phyloP scores from a whole-genome alignment of 2,329 filamentous ascomycete genomes.

The Leptographium flavum region DNA sequence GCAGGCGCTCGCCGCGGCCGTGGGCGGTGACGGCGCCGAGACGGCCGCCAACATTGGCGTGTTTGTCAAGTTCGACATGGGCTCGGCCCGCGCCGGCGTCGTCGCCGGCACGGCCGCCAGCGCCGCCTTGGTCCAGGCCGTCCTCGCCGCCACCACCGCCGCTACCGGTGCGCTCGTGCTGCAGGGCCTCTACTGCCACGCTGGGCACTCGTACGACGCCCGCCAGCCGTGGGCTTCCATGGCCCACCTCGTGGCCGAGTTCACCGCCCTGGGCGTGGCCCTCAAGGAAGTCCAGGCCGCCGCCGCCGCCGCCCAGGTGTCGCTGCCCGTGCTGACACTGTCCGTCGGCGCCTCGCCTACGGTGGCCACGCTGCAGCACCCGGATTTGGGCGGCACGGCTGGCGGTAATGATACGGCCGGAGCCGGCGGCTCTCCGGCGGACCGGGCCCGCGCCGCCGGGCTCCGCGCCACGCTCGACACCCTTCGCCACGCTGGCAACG shows the following conservation, averaged over 20 bases:
- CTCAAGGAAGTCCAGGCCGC: conserved; percentile 15
- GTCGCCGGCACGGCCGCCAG: conserved; percentile 32
- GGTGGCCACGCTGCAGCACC: conserved; percentile 49
- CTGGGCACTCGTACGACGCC: conserved; percentile 54
- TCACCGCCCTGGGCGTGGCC: conserved; percentile 35
- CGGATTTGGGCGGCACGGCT: conserved; percentile 16
- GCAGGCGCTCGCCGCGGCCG: conserved; percentile 3
- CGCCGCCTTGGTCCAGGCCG: conserved; percentile 27
- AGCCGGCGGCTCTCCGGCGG: not conserved
- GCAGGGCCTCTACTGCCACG: conserved; percentile 58
- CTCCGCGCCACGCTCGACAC: conserved; percentile 25
- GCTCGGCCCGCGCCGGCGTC: conserved; percentile 57
- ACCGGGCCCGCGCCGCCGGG: conserved; percentile 16
- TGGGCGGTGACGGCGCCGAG: conserved; percentile 10
- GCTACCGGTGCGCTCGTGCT: conserved; percentile 21
- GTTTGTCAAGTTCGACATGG: conserved; percentile 64
- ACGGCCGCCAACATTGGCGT: conserved; percentile 34
- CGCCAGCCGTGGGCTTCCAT: conserved; percentile 41
- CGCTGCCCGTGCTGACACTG: conserved; percentile 28
- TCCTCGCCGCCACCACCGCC: conserved; percentile 28
- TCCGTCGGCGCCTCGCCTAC: conserved; percentile 70
- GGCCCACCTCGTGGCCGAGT: conserved; percentile 42
- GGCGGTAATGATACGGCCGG: not conserved
- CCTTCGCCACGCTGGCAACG: conserved; percentile 18
- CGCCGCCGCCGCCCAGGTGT: not conserved